Percentiles rank a stretch among this genome's conserved stretches.
Conservation (phyloP, 257 asterid species). For the Przewalskia tangutica region DNA sequence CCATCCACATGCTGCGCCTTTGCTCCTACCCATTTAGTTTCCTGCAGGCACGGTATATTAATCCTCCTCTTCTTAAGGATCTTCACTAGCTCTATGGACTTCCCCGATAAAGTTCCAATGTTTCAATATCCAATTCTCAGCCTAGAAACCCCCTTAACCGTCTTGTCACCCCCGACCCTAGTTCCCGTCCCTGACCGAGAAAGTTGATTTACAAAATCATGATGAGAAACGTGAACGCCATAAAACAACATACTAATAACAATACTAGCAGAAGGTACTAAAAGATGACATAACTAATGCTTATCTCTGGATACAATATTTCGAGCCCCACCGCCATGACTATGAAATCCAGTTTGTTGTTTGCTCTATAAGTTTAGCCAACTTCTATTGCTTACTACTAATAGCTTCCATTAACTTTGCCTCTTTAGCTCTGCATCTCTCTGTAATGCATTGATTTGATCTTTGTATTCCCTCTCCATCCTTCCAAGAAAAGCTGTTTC, state of each 20-base stretch:
- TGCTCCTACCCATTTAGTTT: too few species aligned
- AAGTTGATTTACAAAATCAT: neutral
- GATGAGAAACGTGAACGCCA: neutral
- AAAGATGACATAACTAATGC: neutral
- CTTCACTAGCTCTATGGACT: too few species aligned
- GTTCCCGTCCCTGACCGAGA: too few species aligned
- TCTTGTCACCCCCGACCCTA: too few species aligned
- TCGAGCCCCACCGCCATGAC: slow-evolving; percentile 14
- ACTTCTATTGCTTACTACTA: slow-evolving; percentile 43
- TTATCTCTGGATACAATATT: slow-evolving; percentile 3
- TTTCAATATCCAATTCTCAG: too few species aligned
- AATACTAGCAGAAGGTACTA: neutral
- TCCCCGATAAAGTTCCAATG: too few species aligned
- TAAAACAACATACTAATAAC: neutral
- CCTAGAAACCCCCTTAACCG: too few species aligned
- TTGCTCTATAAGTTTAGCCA: slow-evolving; percentile 30
- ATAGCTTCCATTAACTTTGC: slow-evolving; percentile 57
- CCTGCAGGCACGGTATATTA: too few species aligned
- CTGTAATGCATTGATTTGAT: slow-evolving; percentile 38
- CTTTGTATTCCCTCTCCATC: slow-evolving; percentile 60
- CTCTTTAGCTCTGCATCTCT: slow-evolving; percentile 69
- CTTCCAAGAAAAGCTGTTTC: slow-evolving; percentile 39
- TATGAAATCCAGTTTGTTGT: slow-evolving; percentile 19
- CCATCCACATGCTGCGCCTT: too few species aligned
- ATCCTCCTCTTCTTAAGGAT: too few species aligned